A percentile compares a stretch with the other conserved stretches of the same genome.
phyloP scores from a whole-genome alignment of 106 monocot species.

The Phalaenopsis aphrodite region DNA sequence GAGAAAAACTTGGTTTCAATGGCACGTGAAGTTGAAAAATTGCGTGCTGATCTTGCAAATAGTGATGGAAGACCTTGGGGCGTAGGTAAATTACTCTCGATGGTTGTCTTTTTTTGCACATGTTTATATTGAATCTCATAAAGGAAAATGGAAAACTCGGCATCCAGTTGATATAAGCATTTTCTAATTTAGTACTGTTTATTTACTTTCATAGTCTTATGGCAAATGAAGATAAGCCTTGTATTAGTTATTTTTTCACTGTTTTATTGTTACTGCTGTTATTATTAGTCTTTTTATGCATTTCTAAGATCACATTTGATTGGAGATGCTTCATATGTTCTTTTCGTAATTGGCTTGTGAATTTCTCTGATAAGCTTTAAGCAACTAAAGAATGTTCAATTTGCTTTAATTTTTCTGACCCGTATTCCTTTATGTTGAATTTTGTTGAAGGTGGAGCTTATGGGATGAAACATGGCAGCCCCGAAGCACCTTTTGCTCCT shows the following conservation, averaged over 20 bases:
- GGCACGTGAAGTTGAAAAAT: conserved; percentile 59
- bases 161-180: background rate
- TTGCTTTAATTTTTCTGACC: background rate
- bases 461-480: conserved; percentile 42
- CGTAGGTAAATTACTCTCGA: conserved; percentile 20
- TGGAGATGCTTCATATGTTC: background rate
- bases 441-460: conserved; percentile 48
- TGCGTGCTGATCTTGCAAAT: conserved; percentile 35
- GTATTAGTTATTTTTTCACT: background rate
- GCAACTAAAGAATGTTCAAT: background rate
- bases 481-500: conserved; percentile 44
- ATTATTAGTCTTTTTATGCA: no score
- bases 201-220: background rate
- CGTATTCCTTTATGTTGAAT: background rate
- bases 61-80: conserved; percentile 30
- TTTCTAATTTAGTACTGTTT: background rate
- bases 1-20: conserved; percentile 61
- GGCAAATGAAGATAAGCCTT: background rate
- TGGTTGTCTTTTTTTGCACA: background rate
- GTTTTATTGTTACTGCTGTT: no score
- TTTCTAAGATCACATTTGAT: background rate
- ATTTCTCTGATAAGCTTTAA: background rate
- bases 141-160: background rate
- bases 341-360: background rate
- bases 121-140: background rate